Base-by-base conservation (phyloP, 2,329 filamentous ascomycete genomes). In the Phialocephala sp. region DNA sequence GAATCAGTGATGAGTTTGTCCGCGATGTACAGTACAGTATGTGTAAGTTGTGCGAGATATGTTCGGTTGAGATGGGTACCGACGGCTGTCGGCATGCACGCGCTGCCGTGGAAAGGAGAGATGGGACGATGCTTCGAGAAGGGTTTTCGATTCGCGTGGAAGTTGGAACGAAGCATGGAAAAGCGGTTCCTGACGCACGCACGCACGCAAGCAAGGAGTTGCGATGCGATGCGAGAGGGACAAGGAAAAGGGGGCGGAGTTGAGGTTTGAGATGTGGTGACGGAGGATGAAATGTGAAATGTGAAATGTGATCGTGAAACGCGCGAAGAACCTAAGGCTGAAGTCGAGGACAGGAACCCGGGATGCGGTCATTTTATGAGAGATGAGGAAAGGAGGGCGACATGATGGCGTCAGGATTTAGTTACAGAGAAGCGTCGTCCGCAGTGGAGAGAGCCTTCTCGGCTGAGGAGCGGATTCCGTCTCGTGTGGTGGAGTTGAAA, bases 231-330 rank as follows among this genome's bases (percentile, higher is more conserved):
- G n/a, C n/a, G n/a, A n/a, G 27, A 6, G 6, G 27, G 27, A 32
- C 27, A 32, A 2, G 14, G 41, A 18, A 43, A 43, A 43, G 41
- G 37, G 41, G 41, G 41, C 41, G 3, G 27, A 32, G 27, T 32
- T 18, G 41, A 18, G 15, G 41, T 43, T 43, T 43, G 41, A 43
- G 41, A 43, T 43, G 12, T 43, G 27, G 27, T 32, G 27, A 32
- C 27, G 27, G 6, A 32, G 27, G 27, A 32, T 43, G 41, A 43
- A 18, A 18, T n/a, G n/a, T 50, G 41, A 43, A 18, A 18, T n/a
- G n/a, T 50, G 45, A 50, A 8, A 50, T 50, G 45, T 50, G 45
- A 50, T 50, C 45, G 45, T 50, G 45, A 50, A 50, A 50, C 45
- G 22, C 24, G 45, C 24, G 45, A 6, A 50, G 45, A 50, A n/a